Evolutionary conservation across 2,329 filamentous ascomycete species (phyloP), one percentile per base, ranked within the genome.

Genomic region (Fusarium denticulatum): DNA sequence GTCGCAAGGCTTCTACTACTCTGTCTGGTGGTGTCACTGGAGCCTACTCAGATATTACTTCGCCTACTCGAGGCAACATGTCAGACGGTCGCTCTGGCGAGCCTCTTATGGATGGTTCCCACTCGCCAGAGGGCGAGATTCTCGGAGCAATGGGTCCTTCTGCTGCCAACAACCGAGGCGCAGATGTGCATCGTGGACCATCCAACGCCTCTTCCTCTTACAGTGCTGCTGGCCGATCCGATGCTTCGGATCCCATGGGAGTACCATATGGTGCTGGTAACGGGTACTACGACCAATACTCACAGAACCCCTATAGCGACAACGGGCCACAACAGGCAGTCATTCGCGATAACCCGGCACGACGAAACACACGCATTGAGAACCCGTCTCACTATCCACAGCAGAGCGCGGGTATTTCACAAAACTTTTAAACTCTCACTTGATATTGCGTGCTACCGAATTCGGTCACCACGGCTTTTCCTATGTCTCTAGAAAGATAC

Each of bases 191-290:
- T 74, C 93, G 96, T 60, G 96, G 96, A 3, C 92, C 94, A 5
- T 98, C 96, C 11, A 98, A 98, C 79, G 96, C 96, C 11, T 99
- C 96, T 0, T 98, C 96, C 1, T 95, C 94, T 4, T 99, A 98
- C 84, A 98, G 95, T 73, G 92, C 92, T 18, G 93, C 91, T 13
- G 91, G 90, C 49, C 90, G 90, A 67, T 98, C 96, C 1, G 91
- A 93, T 64, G 89, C 87, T 15, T 92, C 90, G 18, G 90, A 91
- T 28, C 84, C 82, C 36, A 82, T 84, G 61, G 86, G 84, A 45
- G 81, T 83, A 24, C 82, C 84, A 5, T 89, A 88, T 76, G 84
- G 85, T 46, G 83, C 83, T 42, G 83, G 83, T 42, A 82, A 84
- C 53, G 82, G 82, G 60, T 89, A 90, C 78, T 89, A 90, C 77